These are phyloP conservation scores for Berberis thunbergii DNA, from an alignment of 164 flowering plant genomes.

Conservation along the genomic window DNA sequence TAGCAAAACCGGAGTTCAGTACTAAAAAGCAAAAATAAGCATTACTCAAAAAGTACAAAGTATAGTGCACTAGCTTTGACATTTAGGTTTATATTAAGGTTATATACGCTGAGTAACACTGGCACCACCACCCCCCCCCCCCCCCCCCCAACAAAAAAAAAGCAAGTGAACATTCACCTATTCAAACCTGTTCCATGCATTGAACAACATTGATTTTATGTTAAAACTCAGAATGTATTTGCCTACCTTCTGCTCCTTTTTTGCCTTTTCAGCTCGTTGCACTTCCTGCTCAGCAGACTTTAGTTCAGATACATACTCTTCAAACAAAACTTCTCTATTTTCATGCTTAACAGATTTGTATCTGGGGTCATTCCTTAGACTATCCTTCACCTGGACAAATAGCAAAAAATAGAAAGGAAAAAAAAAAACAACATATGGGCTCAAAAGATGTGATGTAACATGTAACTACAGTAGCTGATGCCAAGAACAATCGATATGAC, in stretches of 20 bases:
- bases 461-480: background rate
- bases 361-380: slow-evolving; percentile 72
- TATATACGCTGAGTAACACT: no score
- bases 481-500: no score
- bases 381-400: slow-evolving; percentile 70
- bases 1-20: no score
- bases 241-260: slow-evolving; percentile 73
- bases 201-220: background rate
- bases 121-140: no score
- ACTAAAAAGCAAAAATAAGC: no score
- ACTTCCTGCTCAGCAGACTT: slow-evolving; percentile 56
- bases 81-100: no score
- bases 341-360: slow-evolving; percentile 84
- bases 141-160: no score
- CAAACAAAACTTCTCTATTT: slow-evolving; percentile 74
- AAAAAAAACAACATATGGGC: background rate
- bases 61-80: no score
- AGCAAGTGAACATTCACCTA: background rate
- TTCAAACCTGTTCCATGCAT: background rate
- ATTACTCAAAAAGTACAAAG: no score
- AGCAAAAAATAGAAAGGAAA: background rate
- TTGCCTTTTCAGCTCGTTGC: slow-evolving; percentile 51
- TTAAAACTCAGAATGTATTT: background rate
- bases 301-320: slow-evolving; percentile 67
- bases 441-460: background rate